Percentiles rank a stretch among this genome's conserved stretches.
These are phyloP conservation scores for Cladosporium colombiae DNA, from an alignment of 2,329 filamentous ascomycete genomes.

Conservation along the genomic window DNA sequence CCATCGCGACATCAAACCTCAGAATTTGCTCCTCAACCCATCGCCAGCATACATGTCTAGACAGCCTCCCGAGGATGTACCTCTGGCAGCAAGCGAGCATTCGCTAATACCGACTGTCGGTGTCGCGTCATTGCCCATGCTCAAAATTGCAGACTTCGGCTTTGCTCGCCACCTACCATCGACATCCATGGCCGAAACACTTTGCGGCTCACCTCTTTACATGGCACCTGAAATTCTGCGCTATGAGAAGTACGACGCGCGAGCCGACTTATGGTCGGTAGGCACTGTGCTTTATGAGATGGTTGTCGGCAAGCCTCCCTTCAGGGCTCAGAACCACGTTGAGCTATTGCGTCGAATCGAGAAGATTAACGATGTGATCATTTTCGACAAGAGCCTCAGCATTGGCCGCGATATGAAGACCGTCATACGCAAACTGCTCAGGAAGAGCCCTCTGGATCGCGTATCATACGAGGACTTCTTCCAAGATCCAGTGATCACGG, in stretches of 20 bases:
- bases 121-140: constrained; percentile 82
- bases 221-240: constrained; percentile 98
- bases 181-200: constrained; percentile 89
- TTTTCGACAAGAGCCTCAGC: constrained; percentile 57
- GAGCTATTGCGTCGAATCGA: constrained; percentile 92
- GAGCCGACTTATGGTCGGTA: constrained; percentile 96
- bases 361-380: constrained; percentile 79
- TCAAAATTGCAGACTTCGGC: constrained; percentile 98
- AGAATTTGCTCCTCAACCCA: constrained; percentile 89
- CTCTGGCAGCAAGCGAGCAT: constrained; percentile 77
- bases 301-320: constrained; percentile 86
- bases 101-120: constrained; percentile 80
- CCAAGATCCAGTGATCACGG: constrained; percentile 51
- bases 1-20: constrained; percentile 95
- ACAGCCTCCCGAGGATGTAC: constrained; percentile 61
- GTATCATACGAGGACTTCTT: constrained; percentile 88
- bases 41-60: constrained; percentile 70
- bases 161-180: constrained; percentile 90
- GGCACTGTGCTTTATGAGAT: constrained; percentile 96
- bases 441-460: constrained; percentile 80
- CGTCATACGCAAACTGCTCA: constrained; percentile 77
- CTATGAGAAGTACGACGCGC: constrained; percentile 96
- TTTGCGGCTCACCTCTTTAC: constrained; percentile 94
- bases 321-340: constrained; percentile 90
- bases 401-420: constrained; percentile 76